phyloP scores from a whole-genome alignment of 768 basidiomycete genomes.

The Nevesoporus exiguus region DNA sequence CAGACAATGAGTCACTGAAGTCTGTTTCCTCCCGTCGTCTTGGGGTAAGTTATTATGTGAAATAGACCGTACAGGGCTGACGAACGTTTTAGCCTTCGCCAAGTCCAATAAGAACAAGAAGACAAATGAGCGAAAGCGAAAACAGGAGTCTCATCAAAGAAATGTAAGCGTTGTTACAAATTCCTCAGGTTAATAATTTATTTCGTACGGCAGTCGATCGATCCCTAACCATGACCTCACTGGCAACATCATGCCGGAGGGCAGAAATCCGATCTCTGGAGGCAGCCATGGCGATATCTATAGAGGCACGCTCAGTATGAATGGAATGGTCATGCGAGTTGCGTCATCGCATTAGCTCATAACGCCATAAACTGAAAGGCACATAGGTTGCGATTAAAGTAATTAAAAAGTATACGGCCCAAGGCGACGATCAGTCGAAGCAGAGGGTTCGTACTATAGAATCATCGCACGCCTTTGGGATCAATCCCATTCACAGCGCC shows the following conservation, averaged over 20 bases:
- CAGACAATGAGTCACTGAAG: not conserved
- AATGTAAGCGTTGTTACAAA: constrained; percentile 7
- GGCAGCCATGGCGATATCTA: constrained; percentile 24
- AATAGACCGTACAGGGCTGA: not conserved
- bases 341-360: not conserved
- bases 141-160: constrained; percentile 1
- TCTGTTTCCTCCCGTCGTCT: not conserved
- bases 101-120: constrained; percentile 1
- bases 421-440: constrained; percentile 14
- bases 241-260: constrained; percentile 7
- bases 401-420: constrained; percentile 19
- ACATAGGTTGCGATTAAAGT: constrained; percentile 25
- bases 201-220: constrained; percentile 8
- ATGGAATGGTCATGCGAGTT: constrained; percentile 11
- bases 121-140: not conserved
- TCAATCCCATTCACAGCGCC: constrained; percentile 10
- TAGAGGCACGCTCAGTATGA: constrained; percentile 13
- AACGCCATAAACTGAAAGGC: not conserved
- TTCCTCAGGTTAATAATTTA: not conserved
- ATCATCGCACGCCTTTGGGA: not conserved
- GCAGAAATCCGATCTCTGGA: constrained; percentile 11
- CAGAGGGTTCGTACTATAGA: constrained; percentile 6
- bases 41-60: not conserved
- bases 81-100: not conserved
- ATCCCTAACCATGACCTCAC: constrained; percentile 14